Conservation (phyloP, 1,139 yeast genomes). For the Debaryomycetaceae sp. region DNA sequence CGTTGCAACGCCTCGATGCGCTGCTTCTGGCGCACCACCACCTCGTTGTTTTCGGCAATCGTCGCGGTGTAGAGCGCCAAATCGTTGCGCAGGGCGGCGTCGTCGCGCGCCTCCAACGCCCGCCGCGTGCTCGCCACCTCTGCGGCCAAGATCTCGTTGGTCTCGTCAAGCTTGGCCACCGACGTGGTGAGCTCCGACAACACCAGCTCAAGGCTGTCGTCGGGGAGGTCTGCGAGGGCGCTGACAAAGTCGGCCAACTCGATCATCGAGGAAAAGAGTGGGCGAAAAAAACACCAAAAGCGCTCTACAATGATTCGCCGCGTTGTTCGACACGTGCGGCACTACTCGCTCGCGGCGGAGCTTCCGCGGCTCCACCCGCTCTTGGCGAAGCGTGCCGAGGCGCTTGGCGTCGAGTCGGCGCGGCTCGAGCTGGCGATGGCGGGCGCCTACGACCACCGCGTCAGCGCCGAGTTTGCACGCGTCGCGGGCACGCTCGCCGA, state of each 20-base stretch:
- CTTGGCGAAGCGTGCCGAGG: slow-evolving; percentile 57
- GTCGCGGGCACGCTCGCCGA: slow-evolving; percentile 51
- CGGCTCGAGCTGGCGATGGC: slow-evolving; percentile 43
- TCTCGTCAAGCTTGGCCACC: slow-evolving; percentile 25
- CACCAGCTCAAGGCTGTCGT: slow-evolving; percentile 24
- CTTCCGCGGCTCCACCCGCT: slow-evolving; percentile 46
- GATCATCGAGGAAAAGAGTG: slow-evolving; percentile 14
- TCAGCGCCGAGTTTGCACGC: slow-evolving; percentile 54
- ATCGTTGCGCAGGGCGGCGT: slow-evolving; percentile 22
- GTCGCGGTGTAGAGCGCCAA: slow-evolving; percentile 24
- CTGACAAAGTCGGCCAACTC: slow-evolving; percentile 20
- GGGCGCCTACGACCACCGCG: slow-evolving; percentile 48
- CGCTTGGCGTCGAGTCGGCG: slow-evolving; percentile 46
- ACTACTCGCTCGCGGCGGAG: slow-evolving; percentile 4
- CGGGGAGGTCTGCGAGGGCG: slow-evolving; percentile 34
- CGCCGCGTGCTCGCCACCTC: slow-evolving; percentile 20
- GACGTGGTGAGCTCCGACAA: slow-evolving; percentile 24
- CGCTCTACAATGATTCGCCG: neutral
- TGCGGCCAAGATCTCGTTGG: slow-evolving; percentile 24
- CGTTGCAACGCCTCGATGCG: slow-evolving; percentile 19
- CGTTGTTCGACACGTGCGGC: neutral
- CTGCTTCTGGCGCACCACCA: slow-evolving; percentile 24
- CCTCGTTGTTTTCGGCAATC: slow-evolving; percentile 30
- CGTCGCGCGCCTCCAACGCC: slow-evolving; percentile 11
- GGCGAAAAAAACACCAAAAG: neutral